Base-by-base conservation (phyloP, 2,329 filamentous ascomycete genomes). In the Penicillium capsulatum region DNA sequence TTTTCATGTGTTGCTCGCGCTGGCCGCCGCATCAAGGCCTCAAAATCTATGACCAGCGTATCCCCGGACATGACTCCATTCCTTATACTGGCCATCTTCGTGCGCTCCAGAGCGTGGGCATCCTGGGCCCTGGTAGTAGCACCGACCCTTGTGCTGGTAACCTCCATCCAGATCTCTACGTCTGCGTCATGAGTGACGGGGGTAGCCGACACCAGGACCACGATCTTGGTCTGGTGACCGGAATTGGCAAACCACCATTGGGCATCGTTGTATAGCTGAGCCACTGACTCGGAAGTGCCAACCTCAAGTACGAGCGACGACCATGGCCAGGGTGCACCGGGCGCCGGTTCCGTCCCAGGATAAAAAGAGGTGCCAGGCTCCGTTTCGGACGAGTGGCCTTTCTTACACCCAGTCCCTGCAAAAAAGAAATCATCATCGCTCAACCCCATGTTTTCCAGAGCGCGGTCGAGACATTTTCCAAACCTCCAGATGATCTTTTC, bases 141-240 rank as follows among this genome's bases (percentile, higher is more conserved):
- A 3, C 31, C 31, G n/a, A 13, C 16, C 10, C 31, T 34, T 34
- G 9, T 15, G 31, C 20, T 34, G 15, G n/a, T 17, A 20, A 33
- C 31, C n/a, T 17, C 16, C 15, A 17, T 20, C 31, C 31, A 33
- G 20, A 33, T 33, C 31, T 33, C 31, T 15, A 33, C 20, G n/a
- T 28, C 26, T 14, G 26, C 26, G n/a, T 22, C 19, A 22, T n/a
- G n/a, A n/a, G 5, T 22, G 19, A 9, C 9, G 19, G 19, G 9
- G n/a, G 19, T 13, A 4, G 17, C 17, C 15, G 4, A 20, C 15
- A 33, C 14, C 4, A 33, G 14, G 15, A 33, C 11, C 17, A 19
- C 31, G 10, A 33, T 8, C 31, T 33, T 17, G 31, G 31, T 33
- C 14, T 20, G 31, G 8, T 20, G 15, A 10, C 14, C 15, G 7